A percentile compares a stretch with the other conserved stretches of the same genome.
phyloP scores from a whole-genome alignment of 441 rosid species.

The Metrosideros polymorpha region DNA sequence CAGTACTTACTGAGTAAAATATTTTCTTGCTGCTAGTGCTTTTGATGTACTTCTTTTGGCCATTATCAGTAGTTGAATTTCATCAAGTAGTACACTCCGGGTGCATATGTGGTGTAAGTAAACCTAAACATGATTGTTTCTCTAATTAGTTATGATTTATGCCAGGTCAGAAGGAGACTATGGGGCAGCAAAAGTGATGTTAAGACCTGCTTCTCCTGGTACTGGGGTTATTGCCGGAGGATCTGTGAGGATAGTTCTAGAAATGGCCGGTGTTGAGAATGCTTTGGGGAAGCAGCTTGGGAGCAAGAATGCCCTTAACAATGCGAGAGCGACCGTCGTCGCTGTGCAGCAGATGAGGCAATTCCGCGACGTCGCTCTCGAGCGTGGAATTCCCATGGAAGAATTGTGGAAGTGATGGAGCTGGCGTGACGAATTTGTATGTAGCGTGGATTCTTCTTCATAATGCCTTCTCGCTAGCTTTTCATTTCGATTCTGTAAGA shows the following conservation, averaged over 20 bases:
- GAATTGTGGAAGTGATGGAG: slow-evolving; percentile 65
- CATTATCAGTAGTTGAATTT: background rate
- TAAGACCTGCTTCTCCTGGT: slow-evolving; percentile 95
- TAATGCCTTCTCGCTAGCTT: background rate
- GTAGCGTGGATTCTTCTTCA: background rate
- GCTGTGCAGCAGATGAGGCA: slow-evolving; percentile 82
- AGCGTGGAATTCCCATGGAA: slow-evolving; percentile 95
- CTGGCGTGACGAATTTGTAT: background rate
- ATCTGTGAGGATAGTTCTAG: slow-evolving; percentile 82
- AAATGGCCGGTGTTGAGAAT: slow-evolving; percentile 94
- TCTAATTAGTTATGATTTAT: background rate
- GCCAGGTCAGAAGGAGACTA: slow-evolving; percentile 74
- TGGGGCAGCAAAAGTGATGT: slow-evolving; percentile 97
- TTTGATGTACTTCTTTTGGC: background rate
- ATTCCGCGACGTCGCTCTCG: slow-evolving; percentile 69
- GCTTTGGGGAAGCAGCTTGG: slow-evolving; percentile 79
- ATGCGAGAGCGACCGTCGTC: slow-evolving; percentile 84
- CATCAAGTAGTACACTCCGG: background rate
- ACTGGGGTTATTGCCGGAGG: slow-evolving; percentile 96
- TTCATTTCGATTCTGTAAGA: background rate
- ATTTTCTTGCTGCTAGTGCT: background rate
- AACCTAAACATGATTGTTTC: background rate
- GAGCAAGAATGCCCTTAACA: slow-evolving; percentile 81
- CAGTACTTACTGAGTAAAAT: background rate
- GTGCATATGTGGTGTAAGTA: background rate